Percentiles rank a stretch among this genome's conserved stretches.
These are phyloP conservation scores for Hevea brasiliensis DNA, from an alignment of 345 rosid genomes.

Conservation along the genomic window DNA sequence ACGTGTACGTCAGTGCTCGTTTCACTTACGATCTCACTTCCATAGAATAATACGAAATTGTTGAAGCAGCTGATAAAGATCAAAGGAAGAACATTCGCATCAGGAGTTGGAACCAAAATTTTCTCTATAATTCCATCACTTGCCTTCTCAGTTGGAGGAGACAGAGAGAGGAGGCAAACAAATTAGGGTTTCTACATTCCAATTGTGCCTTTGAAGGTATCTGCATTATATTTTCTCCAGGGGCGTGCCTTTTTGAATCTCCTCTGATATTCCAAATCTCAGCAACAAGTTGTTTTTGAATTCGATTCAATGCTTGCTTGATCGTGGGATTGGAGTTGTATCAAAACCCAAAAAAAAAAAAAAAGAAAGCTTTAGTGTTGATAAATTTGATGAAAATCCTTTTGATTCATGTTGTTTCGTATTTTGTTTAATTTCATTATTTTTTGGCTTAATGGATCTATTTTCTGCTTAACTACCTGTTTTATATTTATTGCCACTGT, in stretches of 20 bases:
- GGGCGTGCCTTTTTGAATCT: conserved; percentile 5
- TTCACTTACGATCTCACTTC: too few relatives aligned
- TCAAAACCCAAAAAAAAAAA: neutral
- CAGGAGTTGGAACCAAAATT: too few relatives aligned
- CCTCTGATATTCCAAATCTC: conserved; percentile 11
- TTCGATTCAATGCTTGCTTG: neutral
- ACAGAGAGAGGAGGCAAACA: too few relatives aligned
- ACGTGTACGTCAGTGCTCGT: too few relatives aligned
- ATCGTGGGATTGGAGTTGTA: neutral
- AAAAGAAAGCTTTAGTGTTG: neutral
- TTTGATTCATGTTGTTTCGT: neutral
- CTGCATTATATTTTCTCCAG: too few relatives aligned
- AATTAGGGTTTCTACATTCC: too few relatives aligned
- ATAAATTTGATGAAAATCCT: neutral
- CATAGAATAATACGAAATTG: too few relatives aligned
- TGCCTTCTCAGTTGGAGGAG: too few relatives aligned
- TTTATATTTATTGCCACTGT: neutral
- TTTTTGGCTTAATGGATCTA: conserved; percentile 3
- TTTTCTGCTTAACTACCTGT: neutral
- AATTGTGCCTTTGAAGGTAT: too few relatives aligned
- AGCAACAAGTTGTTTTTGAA: conserved; percentile 1
- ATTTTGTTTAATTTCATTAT: neutral
- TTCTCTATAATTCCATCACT: too few relatives aligned
- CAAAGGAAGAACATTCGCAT: too few relatives aligned
- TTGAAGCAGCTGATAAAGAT: too few relatives aligned